Base-by-base conservation (phyloP, 1,139 yeast genomes). In the Lodderomyces pseudojiufengensis region DNA sequence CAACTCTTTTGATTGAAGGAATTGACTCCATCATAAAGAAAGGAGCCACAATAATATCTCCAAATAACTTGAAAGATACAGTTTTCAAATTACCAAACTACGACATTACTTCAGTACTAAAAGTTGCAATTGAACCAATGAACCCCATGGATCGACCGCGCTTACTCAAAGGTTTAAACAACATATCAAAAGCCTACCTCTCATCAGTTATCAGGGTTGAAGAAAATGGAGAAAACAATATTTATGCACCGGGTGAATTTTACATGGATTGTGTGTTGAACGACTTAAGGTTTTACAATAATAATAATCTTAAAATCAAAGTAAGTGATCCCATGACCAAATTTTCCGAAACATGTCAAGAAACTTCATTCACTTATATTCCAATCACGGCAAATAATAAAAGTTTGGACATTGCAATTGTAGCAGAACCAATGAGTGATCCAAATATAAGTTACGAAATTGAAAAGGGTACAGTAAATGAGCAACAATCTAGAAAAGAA, bases 201-300 rank as follows among this genome's bases (percentile, higher is more conserved):
- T 79, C 90, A 5, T 68, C 80, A 25, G 70, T 71, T 21, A 65
- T 86, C 6, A 78, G 73, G 44, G 90, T 84, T 1, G 96, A 87
- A 54, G 95, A 85, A 47, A 83, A 90, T 39, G 97, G 97, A 1
- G 97, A 90, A 50, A 87, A 84, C 54, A 79, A 81, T 0, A 55
- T 94, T 2, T 53, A 80, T 21, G 96, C 94, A 0, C 78, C 88
- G 3, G 98, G 98, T 4, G 98, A 94, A 53, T 52, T 92, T 12
- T 87, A 85, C 52, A 59, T 94, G 61, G 98, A 94, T 57, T 85
- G 95, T 48, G 64, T 84, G 21, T 57, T 94, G 36, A 86, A 82
- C 57, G 97, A 87, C 51, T 60, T 92, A 32, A 66, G 97, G 43
- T 56, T 65, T 13, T 55, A 80, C 42, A 74, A 70, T 52, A 74